Evolutionary conservation across 192 early-diverging fungal genomes (phyloP).

Genomic region (Mortierella claussenii): DNA sequence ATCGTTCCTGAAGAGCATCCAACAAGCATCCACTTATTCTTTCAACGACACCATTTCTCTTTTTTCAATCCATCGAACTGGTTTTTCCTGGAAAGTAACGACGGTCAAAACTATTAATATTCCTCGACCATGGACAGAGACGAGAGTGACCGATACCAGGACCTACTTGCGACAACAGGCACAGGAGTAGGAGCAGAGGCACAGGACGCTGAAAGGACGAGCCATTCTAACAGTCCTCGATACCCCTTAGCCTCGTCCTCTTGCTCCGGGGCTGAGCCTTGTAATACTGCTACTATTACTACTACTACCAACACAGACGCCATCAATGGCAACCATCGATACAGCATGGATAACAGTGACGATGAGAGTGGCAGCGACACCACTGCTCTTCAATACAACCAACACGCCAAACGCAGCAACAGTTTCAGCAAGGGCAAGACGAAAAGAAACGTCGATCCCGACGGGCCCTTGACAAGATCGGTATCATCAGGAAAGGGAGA

Average conservation of each 20-base stretch:
- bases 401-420: conserved; percentile 11
- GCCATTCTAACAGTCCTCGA: background rate
- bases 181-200: too few relatives aligned
- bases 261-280: background rate
- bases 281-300: background rate
- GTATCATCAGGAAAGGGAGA: background rate
- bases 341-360: conserved; percentile 29
- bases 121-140: conserved; percentile 2
- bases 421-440: conserved; percentile 20
- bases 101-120: background rate
- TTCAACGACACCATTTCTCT: too few relatives aligned
- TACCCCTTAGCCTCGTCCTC: background rate
- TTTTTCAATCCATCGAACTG: too few relatives aligned
- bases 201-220: too few relatives aligned
- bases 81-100: too few relatives aligned
- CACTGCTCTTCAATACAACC: conserved; percentile 29
- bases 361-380: conserved; percentile 44
- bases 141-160: conserved; percentile 34
- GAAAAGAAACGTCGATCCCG: conserved; percentile 23
- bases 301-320: background rate
- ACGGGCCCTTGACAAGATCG: background rate
- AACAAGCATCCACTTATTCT: too few relatives aligned
- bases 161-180: background rate
- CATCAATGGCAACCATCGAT: conserved; percentile 15
- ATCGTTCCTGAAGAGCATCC: too few relatives aligned